These are phyloP conservation scores for Phytomonas francai DNA, from an alignment of 208 protist genomes.

Conservation along the genomic window DNA sequence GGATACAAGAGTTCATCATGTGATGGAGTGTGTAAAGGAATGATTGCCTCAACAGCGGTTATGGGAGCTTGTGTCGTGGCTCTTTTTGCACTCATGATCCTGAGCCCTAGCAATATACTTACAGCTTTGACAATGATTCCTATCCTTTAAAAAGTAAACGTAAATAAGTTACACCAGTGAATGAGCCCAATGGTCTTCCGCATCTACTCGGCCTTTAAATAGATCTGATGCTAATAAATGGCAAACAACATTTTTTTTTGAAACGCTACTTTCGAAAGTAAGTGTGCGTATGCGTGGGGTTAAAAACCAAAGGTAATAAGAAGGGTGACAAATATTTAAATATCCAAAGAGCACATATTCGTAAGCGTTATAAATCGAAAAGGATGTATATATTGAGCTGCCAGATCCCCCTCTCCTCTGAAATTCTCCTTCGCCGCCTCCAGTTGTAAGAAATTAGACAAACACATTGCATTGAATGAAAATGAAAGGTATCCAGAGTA, in stretches of 20 bases:
- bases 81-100: constrained; percentile 25
- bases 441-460: not conserved
- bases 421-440: not conserved
- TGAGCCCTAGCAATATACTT: constrained; percentile 41
- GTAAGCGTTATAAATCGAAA: not conserved
- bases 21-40: constrained; percentile 62
- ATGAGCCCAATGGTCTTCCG: not conserved
- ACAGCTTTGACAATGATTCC: constrained; percentile 37
- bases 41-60: constrained; percentile 42
- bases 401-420: not conserved
- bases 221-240: not conserved
- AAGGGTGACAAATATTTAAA: not conserved
- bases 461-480: not conserved
- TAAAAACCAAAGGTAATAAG: not conserved
- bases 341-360: not conserved
- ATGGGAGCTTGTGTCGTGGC: constrained; percentile 21
- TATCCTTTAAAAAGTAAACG: constrained; percentile 25
- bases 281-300: not conserved
- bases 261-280: not conserved
- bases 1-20: constrained; percentile 14
- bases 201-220: not conserved
- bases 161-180: not conserved
- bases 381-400: not conserved
- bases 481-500: constrained; percentile 5
- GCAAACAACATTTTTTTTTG: not conserved